A percentile compares a stretch with the other conserved stretches of the same genome.
These are phyloP conservation scores for Coelastrella sp. DNA, from an alignment of 139 green algal species.

Conservation along the genomic window DNA sequence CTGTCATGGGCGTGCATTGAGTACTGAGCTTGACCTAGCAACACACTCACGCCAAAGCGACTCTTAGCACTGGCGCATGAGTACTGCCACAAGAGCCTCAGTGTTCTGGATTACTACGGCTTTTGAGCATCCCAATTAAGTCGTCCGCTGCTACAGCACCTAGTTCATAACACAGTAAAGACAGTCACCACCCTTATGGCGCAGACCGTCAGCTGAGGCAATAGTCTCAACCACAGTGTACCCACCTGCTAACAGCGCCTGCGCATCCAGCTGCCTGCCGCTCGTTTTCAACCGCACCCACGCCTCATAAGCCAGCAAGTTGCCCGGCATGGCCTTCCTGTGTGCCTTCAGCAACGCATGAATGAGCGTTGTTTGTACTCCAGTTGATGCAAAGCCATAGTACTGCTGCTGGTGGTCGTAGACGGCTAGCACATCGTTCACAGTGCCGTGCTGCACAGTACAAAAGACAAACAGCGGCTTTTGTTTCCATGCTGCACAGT, in stretches of 20 bases:
- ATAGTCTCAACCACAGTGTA: background rate
- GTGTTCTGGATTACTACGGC: no score
- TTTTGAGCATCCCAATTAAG: no score
- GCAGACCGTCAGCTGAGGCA: background rate
- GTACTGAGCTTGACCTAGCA: no score
- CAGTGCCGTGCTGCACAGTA: slow-evolving; percentile 6
- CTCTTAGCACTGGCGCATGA: no score
- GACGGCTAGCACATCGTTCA: slow-evolving; percentile 23
- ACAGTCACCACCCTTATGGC: background rate
- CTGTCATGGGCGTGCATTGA: no score
- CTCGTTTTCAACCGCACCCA: slow-evolving; percentile 67
- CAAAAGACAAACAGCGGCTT: background rate
- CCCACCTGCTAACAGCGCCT: slow-evolving; percentile 51
- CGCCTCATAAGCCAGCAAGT: slow-evolving; percentile 55
- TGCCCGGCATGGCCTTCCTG: slow-evolving; percentile 4
- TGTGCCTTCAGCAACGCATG: slow-evolving; percentile 41
- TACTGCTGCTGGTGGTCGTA: slow-evolving; percentile 24
- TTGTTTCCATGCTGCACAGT: background rate
- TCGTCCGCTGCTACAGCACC: no score
- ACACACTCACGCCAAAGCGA: no score
- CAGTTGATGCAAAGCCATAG: slow-evolving; percentile 41
- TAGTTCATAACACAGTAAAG: no score
- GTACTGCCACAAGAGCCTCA: no score
- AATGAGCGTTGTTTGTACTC: slow-evolving; percentile 22
- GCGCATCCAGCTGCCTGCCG: slow-evolving; percentile 55